Conservation (phyloP, 148 eudicot genomes). For the Rhododendron henanense region DNA sequence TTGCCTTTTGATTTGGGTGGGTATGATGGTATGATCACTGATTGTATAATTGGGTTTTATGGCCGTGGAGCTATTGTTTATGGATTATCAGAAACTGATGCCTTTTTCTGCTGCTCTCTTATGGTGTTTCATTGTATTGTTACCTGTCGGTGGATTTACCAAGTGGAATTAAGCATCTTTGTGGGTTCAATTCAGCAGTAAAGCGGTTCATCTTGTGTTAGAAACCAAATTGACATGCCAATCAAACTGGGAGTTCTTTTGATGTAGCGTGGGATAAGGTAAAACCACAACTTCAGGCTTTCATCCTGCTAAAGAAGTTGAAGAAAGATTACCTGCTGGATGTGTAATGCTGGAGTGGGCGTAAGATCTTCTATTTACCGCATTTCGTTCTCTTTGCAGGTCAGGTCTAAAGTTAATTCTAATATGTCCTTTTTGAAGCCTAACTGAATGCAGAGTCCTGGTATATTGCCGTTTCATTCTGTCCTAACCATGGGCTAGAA, state of each 20-base stretch:
- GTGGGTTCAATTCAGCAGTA: neutral
- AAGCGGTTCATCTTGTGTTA: neutral
- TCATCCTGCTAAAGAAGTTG: neutral
- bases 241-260: neutral
- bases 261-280: neutral
- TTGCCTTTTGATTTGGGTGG: neutral
- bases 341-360: neutral
- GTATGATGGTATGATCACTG: neutral
- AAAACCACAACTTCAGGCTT: neutral
- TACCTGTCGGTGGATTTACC: neutral
- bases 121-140: neutral
- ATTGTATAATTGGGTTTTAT: neutral
- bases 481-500: neutral
- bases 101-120: neutral
- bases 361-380: neutral
- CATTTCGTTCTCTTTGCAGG: neutral
- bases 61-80: neutral
- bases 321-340: neutral
- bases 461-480: neutral
- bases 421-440: neutral
- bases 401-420: neutral
- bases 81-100: neutral
- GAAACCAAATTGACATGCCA: neutral
- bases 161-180: neutral
- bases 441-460: neutral